These are phyloP conservation scores for Peronospora destructor DNA, from an alignment of 352 stramenopile species.

Conservation along the genomic window DNA sequence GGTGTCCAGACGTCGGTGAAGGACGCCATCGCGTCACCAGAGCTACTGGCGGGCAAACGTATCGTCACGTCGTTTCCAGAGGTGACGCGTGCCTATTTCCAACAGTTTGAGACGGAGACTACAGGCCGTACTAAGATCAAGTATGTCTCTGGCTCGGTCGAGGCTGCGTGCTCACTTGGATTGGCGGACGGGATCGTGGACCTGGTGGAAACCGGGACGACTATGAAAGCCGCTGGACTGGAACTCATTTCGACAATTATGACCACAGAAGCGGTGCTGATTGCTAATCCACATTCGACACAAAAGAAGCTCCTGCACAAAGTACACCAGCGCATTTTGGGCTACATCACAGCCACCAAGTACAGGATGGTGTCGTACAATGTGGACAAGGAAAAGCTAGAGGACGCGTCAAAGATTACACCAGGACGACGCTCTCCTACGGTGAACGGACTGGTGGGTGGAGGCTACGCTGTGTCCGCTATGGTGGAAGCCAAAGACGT, in stretches of 20 bases:
- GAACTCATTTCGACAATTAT: constrained; percentile 93
- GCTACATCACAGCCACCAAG: constrained; percentile 94
- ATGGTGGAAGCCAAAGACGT: constrained; percentile 90
- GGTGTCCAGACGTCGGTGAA: constrained; percentile 92
- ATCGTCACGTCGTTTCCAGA: constrained; percentile 97
- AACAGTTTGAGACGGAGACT: constrained; percentile 74
- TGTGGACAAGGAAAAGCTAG: constrained; percentile 85
- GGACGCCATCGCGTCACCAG: constrained; percentile 74
- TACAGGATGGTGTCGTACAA: constrained; percentile 99
- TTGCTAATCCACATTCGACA: constrained; percentile 75
- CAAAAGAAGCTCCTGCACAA: constrained; percentile 69
- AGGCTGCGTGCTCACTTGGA: constrained; percentile 94
- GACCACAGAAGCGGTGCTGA: constrained; percentile 89
- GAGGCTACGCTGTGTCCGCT: constrained; percentile 85
- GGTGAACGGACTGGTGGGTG: constrained; percentile 86
- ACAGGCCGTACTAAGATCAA: constrained; percentile 84
- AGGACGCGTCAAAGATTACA: constrained; percentile 86
- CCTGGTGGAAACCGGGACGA: constrained; percentile 98
- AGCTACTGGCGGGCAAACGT: constrained; percentile 88
- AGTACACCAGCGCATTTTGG: constrained; percentile 91
- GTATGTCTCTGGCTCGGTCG: constrained; percentile 97
- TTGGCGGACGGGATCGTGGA: constrained; percentile 97
- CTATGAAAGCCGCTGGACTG: constrained; percentile 94
- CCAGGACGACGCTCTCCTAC: constrained; percentile 92
- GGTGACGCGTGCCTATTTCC: constrained; percentile 92